Base-by-base conservation (phyloP, 1,284 basidiomycete genomes). In the Mycena citricolor region DNA sequence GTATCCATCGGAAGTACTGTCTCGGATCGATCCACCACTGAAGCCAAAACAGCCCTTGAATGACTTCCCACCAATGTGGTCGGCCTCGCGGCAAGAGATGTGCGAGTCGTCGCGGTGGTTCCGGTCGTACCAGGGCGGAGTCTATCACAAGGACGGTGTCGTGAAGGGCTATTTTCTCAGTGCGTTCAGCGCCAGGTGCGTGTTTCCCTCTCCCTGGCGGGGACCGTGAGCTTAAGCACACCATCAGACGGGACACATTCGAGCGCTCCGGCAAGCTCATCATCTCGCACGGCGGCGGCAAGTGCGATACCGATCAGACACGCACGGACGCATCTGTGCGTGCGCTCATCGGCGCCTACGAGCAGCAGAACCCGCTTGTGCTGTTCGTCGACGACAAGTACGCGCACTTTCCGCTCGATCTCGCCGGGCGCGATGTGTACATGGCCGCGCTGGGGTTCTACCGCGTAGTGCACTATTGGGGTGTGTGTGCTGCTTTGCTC, bases 271-370 rank as follows among this genome's bases (percentile, higher is more conserved):
- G 87, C 17, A 77, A 68, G 52, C 58, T 88, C 7, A 87, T 90
- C 34, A 79, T 90, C 40, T 90, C 86, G 6, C 86, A 90, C 61
- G 87, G 86, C 10, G 86, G 86, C 13, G 86, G 86, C 3, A 84
- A 79, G 56, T 72, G 80, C 0, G 79, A 83, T 56, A 79, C 67
- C 19, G 81, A 88, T 57, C 86, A 89, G 55, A 62, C 71, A 30
- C 77, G 75, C 8, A 66, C 77, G 8, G 86, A 88, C 57, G 76
- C 71, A 53, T 87, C 86, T 29, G 81, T 89, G 26, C 70, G 78
- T 10, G 80, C 86, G 6, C 65, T 90, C 6, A 62, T 86, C 32
- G 71, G 69, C 42, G 86, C 74, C 38, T 77, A 73, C 49, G 60
- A 59, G 23, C 61, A 70, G 21, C 56, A 65, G 24, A 70, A 72